These are phyloP conservation scores for Seiridium unicorne DNA, from an alignment of 2,329 filamentous ascomycete genomes.

Conservation along the genomic window DNA sequence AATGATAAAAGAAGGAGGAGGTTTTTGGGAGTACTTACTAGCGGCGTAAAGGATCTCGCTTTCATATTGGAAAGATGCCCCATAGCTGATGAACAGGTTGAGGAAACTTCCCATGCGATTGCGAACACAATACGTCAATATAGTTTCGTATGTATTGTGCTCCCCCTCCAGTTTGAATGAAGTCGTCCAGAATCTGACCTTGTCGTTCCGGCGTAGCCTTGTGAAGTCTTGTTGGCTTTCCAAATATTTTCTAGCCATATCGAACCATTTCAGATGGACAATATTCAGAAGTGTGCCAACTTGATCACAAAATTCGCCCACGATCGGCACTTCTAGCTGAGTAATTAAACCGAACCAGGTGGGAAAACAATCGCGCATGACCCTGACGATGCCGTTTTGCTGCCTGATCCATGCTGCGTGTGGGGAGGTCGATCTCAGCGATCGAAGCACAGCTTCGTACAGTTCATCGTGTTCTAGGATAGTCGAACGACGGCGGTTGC, in stretches of 20 bases:
- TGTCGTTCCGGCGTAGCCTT: background rate
- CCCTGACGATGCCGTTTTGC: background rate
- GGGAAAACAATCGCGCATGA: conserved; percentile 7
- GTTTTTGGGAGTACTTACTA: background rate
- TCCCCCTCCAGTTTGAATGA: conserved; percentile 1
- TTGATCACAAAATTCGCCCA: background rate
- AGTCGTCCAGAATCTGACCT: background rate
- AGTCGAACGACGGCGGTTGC: conserved; percentile 9
- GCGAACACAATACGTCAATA: conserved; percentile 13
- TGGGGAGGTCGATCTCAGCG: conserved; percentile 7
- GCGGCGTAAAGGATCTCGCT: conserved; percentile 14
- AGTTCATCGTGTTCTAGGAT: background rate
- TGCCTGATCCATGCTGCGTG: conserved; percentile 8
- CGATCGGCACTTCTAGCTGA: background rate
- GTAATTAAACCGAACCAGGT: conserved; percentile 11
- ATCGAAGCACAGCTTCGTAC: conserved; percentile 9
- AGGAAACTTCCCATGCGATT: conserved; percentile 13
- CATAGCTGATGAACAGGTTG: conserved; percentile 12
- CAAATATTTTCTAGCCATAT: conserved; percentile 14
- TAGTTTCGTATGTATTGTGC: conserved; percentile 1
- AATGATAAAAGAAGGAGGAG: too few species aligned
- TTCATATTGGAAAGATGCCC: conserved; percentile 14
- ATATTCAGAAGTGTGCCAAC: conserved; percentile 13
- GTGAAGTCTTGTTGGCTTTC: background rate
- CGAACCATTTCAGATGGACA: conserved; percentile 10